Base-by-base conservation (phyloP, 78 protist genomes). In the Mantamonas sphyraenae region DNA sequence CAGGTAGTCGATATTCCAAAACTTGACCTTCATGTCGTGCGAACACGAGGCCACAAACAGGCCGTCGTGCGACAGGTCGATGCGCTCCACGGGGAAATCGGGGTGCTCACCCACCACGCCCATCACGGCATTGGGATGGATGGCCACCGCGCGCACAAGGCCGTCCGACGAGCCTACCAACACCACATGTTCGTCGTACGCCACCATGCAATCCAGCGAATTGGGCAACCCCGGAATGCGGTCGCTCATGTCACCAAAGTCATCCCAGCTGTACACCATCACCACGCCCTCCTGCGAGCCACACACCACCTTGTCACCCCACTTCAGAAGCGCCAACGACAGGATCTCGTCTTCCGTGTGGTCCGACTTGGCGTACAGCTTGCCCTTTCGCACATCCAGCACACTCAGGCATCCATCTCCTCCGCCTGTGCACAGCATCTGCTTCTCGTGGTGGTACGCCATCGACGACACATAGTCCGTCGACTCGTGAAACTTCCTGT, bases 1-100 rank as follows among this genome's bases (percentile, higher is more conserved):
- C 28, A 47, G 53, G 16, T 47, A 47, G 53, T 14, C 33, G 22
- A 73, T 31, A 42, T 37, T 31, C 78, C 78, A 73, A 62, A 73
- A 73, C 63, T 73, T 73, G 71, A 80, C 71, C 28, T 70, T 61
- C 12, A 59, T 47, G 65, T 80, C 85, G 50, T 80, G 85, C 26
- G 79, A 64, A 39, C 76, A 72, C 12, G 74, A 62, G 20, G 63
- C 74, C 34, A 80, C 26, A 8, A 50, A 4, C 1, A 19, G 8
- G 16, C 50, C n/a, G 39, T 57, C 59, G 34, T 26, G 64, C 4
- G 47, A 22, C 30, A 80, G 31, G 64, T 33, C 38, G 0, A 80
- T 2, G 26, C n/a, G 28, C 31, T 80, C 85, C 12, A 80, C 26
- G 5, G 85, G 80, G 17, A 34, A 71, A 28, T 65, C 74, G 2